Evolutionary conservation across 805 yeast genomes (phyloP).

Genomic region (Yarrowia sp.): DNA sequence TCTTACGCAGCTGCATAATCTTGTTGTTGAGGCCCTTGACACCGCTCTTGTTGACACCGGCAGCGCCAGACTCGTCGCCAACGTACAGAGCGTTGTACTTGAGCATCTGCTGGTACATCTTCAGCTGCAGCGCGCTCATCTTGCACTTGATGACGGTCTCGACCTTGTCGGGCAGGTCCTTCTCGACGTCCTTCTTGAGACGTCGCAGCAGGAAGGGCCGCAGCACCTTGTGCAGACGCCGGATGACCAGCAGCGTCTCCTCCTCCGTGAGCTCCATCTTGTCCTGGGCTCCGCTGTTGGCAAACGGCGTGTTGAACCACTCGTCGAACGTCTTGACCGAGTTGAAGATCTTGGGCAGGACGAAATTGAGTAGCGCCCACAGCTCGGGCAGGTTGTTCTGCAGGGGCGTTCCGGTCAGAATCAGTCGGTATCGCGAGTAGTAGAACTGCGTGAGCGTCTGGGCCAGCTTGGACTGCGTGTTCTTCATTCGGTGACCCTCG

Average conservation of each 20-base stretch:
- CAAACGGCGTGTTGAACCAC: slow-evolving; percentile 98
- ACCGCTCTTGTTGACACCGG: slow-evolving; percentile 41
- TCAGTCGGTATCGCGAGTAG: slow-evolving; percentile 80
- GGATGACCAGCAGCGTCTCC: slow-evolving; percentile 86
- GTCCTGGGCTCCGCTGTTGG: slow-evolving; percentile 95
- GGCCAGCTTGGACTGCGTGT: slow-evolving; percentile 82
- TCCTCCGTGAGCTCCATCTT: slow-evolving; percentile 92
- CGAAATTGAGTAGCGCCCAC: slow-evolving; percentile 95
- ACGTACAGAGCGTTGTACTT: slow-evolving; percentile 76
- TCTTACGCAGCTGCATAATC: slow-evolving; percentile 93
- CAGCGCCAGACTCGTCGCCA: slow-evolving; percentile 49
- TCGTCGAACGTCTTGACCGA: slow-evolving; percentile 96
- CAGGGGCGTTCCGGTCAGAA: slow-evolving; percentile 94
- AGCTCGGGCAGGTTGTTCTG: slow-evolving; percentile 94
- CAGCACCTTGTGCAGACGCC: slow-evolving; percentile 93
- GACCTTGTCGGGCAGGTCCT: slow-evolving; percentile 91
- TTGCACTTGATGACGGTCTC: slow-evolving; percentile 94
- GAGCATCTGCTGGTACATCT: slow-evolving; percentile 87
- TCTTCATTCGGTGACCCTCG: slow-evolving; percentile 98
- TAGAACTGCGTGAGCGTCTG: slow-evolving; percentile 79
- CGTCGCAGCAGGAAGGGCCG: slow-evolving; percentile 93
- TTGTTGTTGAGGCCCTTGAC: slow-evolving; percentile 89
- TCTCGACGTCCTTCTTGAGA: slow-evolving; percentile 95
- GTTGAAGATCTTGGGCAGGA: slow-evolving; percentile 91
- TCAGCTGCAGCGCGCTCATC: slow-evolving; percentile 80